Evolutionary conservation across 192 early-diverging fungal species (phyloP).

Genomic region (Entomortierella parvispora): DNA sequence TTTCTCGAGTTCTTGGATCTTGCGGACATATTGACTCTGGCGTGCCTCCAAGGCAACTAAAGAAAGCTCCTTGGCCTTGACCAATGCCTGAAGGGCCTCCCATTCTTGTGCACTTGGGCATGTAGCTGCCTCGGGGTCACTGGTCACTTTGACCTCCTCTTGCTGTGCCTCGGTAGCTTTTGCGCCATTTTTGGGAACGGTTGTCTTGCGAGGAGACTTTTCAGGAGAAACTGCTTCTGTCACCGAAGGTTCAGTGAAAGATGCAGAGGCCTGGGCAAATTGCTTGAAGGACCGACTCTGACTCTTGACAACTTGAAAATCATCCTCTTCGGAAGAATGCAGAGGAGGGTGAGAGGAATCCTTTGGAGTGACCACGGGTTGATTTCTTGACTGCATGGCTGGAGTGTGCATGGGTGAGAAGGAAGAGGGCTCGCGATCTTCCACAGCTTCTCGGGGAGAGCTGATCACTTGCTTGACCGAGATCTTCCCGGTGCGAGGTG

Average conservation of each 20-base stretch:
- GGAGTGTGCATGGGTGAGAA: too few relatives aligned
- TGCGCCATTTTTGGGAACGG: neutral
- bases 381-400: too few relatives aligned
- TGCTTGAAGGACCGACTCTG: neutral
- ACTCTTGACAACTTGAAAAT: too few relatives aligned
- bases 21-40: constrained; percentile 15
- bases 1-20: constrained; percentile 36
- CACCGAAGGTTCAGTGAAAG: too few relatives aligned
- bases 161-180: neutral
- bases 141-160: neutral
- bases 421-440: too few relatives aligned
- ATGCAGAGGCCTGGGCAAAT: neutral
- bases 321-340: too few relatives aligned
- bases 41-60: constrained; percentile 18
- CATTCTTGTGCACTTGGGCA: constrained; percentile 15
- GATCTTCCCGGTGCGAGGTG: too few relatives aligned
- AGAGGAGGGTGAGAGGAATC: too few relatives aligned
- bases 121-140: neutral
- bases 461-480: too few relatives aligned
- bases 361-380: too few relatives aligned
- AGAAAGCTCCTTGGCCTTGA: constrained; percentile 25
- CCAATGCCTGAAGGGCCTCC: constrained; percentile 24
- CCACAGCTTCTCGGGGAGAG: too few relatives aligned
- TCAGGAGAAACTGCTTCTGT: neutral
- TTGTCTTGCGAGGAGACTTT: neutral